phyloP scores from a whole-genome alignment of 768 basidiomycete genomes.

The Amanita jacksonii region DNA sequence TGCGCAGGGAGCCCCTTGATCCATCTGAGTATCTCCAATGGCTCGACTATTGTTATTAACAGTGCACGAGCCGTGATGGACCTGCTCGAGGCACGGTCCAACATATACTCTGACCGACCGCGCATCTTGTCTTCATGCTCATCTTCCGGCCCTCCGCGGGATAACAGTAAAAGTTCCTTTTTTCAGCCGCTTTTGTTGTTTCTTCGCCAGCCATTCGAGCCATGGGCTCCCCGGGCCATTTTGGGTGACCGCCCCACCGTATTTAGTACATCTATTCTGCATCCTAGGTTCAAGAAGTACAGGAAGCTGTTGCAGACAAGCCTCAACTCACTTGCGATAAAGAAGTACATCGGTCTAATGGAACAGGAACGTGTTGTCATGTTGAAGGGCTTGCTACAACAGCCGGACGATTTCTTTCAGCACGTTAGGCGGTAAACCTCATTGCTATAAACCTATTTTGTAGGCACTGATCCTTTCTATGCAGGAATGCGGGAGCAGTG shows the following conservation, averaged over 20 bases:
- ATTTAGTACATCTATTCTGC: slow-evolving; percentile 21
- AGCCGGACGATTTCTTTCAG: slow-evolving; percentile 19
- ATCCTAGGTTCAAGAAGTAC: slow-evolving; percentile 27
- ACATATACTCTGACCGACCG: slow-evolving; percentile 34
- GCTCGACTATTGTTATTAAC: slow-evolving; percentile 36
- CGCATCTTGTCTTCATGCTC: too few relatives aligned
- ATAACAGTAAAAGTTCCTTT: too few relatives aligned
- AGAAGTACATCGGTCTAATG: slow-evolving; percentile 22
- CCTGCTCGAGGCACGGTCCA: slow-evolving; percentile 37
- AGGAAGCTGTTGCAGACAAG: slow-evolving; percentile 28
- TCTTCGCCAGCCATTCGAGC: not conserved
- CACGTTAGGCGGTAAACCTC: slow-evolving; percentile 23
- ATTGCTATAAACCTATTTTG: slow-evolving; percentile 1
- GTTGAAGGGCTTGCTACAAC: slow-evolving; percentile 19
- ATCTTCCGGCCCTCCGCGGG: too few relatives aligned
- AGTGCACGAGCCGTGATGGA: slow-evolving; percentile 32
- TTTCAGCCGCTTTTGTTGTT: too few relatives aligned
- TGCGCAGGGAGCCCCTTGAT: slow-evolving; percentile 28
- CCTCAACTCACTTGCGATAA: slow-evolving; percentile 25
- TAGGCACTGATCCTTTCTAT: not conserved
- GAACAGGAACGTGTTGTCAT: slow-evolving; percentile 20
- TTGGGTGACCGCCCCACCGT: slow-evolving; percentile 21
- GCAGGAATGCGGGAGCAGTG: slow-evolving; percentile 26
- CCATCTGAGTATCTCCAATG: slow-evolving; percentile 27
- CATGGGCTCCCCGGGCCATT: slow-evolving; percentile 16